Percentiles rank a stretch among this genome's conserved stretches.
Conservation (phyloP, 139 green algal genomes). For the Parachlorella kessleri region DNA sequence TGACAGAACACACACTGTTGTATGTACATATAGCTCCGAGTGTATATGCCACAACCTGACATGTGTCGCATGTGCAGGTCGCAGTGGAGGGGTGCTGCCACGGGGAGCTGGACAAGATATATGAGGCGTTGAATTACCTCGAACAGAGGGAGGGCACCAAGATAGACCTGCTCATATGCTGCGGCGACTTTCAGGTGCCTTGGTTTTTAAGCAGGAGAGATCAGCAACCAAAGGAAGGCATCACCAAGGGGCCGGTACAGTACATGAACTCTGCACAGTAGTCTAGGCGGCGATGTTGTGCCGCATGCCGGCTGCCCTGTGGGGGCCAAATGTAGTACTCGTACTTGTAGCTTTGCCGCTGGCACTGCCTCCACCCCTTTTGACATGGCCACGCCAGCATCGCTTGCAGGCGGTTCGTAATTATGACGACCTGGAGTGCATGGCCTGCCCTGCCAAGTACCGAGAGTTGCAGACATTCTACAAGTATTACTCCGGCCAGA, state of each 20-base stretch:
- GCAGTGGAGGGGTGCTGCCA: constrained; percentile 92
- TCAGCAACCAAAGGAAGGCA: too few relatives aligned
- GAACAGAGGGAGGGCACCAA: constrained; percentile 66
- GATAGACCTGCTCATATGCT: constrained; percentile 96
- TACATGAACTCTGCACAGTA: too few relatives aligned
- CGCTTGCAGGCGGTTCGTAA: constrained; percentile 94
- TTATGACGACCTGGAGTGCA: constrained; percentile 91
- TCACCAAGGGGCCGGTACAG: too few relatives aligned
- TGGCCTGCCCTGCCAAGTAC: constrained; percentile 96
- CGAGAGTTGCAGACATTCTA: constrained; percentile 89
- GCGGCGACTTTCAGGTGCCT: constrained; percentile 98
- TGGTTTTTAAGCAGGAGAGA: too few relatives aligned
- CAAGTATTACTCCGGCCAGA: constrained; percentile 93
- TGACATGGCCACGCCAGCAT: neutral
- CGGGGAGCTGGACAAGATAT: constrained; percentile 95
- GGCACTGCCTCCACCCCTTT: neutral
- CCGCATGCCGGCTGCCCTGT: too few relatives aligned
- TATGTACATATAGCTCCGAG: too few relatives aligned
- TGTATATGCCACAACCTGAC: too few relatives aligned
- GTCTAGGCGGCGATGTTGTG: too few relatives aligned
- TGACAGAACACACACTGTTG: too few relatives aligned
- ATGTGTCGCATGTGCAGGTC: constrained; percentile 63
- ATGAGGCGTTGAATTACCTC: constrained; percentile 74
- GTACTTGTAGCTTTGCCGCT: too few relatives aligned
- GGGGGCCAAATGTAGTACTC: too few relatives aligned